phyloP scores from a whole-genome alignment of 192 early-diverging fungal species.

The Dissophora globulifera region DNA sequence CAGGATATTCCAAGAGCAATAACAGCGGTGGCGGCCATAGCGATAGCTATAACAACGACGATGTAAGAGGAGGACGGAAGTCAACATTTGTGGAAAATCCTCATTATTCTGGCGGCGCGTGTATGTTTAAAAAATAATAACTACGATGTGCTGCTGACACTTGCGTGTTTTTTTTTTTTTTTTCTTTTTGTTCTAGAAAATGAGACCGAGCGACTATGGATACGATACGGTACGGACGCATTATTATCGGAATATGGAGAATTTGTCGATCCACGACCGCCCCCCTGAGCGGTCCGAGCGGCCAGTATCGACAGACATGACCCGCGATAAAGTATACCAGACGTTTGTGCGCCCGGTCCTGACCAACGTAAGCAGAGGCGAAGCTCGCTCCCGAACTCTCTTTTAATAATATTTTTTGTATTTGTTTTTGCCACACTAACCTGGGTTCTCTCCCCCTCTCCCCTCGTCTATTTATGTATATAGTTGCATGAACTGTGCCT shows the following conservation, averaged over 20 bases:
- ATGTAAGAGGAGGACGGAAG: too few relatives aligned
- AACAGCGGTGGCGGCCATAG: not conserved
- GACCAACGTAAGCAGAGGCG: constrained; percentile 22
- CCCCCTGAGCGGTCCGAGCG: constrained; percentile 20
- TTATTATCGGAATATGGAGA: constrained; percentile 20
- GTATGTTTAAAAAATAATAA: not conserved
- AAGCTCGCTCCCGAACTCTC: too few relatives aligned
- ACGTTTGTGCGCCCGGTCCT: constrained; percentile 42
- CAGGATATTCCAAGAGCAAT: not conserved
- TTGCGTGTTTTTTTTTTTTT: too few relatives aligned
- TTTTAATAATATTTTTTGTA: too few relatives aligned
- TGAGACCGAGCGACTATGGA: too few relatives aligned
- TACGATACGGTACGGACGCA: constrained; percentile 34
- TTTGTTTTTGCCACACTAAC: too few relatives aligned
- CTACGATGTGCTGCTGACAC: too few relatives aligned
- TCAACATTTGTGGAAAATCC: too few relatives aligned
- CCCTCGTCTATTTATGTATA: too few relatives aligned
- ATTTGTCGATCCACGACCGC: constrained; percentile 26
- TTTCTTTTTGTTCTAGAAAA: too few relatives aligned
- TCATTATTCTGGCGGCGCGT: too few relatives aligned
- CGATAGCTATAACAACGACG: not conserved
- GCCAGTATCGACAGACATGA: constrained; percentile 5
- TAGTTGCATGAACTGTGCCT: constrained; percentile 38
- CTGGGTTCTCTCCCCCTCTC: too few relatives aligned
- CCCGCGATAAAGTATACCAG: constrained; percentile 46